These are phyloP conservation scores for Chrysanthemum lavandulifolium DNA, from an alignment of 129 eudicot species.

Conservation along the genomic window DNA sequence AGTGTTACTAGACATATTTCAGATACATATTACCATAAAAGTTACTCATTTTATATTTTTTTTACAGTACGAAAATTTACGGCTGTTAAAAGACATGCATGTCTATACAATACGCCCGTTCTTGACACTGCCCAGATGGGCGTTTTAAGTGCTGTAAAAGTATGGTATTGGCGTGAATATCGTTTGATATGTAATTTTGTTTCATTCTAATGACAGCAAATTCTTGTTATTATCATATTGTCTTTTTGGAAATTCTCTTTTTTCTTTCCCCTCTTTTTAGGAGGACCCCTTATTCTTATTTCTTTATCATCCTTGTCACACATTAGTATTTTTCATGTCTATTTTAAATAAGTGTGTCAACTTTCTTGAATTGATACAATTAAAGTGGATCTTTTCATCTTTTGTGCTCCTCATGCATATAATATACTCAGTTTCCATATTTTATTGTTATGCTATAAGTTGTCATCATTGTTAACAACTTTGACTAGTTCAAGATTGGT, in stretches of 20 bases:
- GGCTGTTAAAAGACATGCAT: no score
- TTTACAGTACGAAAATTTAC: no score
- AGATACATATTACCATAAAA: neutral
- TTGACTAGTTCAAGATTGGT: no score
- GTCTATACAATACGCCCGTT: no score
- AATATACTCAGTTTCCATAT: no score
- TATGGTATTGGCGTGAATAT: slow-evolving; percentile 19
- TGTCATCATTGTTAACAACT: no score
- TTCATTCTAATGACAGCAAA: slow-evolving; percentile 27
- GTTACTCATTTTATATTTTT: no score
- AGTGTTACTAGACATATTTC: neutral
- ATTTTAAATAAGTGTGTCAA: neutral
- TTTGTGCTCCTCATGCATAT: no score
- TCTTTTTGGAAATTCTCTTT: slow-evolving; percentile 10
- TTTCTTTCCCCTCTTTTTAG: slow-evolving; percentile 27
- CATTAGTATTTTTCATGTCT: neutral
- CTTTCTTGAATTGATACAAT: neutral
- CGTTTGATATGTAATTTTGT: slow-evolving; percentile 26
- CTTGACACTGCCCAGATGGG: no score
- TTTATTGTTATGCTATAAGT: no score
- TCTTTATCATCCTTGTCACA: slow-evolving; percentile 13
- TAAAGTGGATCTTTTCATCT: neutral
- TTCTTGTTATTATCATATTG: slow-evolving; percentile 31
- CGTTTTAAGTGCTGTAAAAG: no score
- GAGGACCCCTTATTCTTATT: neutral